Percentiles rank a stretch among this genome's conserved stretches.
Conservation (phyloP, 306 rosid species). For the Castanea crenata region DNA sequence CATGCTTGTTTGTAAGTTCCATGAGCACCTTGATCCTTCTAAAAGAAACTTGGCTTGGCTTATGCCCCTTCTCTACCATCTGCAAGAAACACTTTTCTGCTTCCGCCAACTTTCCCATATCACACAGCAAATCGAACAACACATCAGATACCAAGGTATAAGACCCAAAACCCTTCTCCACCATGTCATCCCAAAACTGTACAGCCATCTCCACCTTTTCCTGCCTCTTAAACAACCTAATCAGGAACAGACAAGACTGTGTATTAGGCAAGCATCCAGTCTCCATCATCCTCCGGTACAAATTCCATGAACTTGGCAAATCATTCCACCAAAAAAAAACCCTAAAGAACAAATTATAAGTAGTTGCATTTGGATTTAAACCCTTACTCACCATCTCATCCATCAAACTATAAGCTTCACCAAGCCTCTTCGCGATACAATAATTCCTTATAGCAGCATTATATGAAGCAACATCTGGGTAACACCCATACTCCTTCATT, state of each 20-base stretch:
- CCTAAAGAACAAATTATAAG: slow-evolving; percentile 83
- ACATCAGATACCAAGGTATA: slow-evolving; percentile 79
- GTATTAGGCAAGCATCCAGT: slow-evolving; percentile 74
- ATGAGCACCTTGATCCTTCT: slow-evolving; percentile 85
- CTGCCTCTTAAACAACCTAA: slow-evolving; percentile 65
- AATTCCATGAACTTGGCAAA: slow-evolving; percentile 63
- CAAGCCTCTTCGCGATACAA: slow-evolving; percentile 86
- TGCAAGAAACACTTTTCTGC: slow-evolving; percentile 85
- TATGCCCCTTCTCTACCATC: slow-evolving; percentile 90
- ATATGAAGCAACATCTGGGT: slow-evolving; percentile 79
- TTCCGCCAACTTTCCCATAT: slow-evolving; percentile 69
- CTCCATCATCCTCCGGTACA: slow-evolving; percentile 69
- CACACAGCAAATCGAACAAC: slow-evolving; percentile 84
- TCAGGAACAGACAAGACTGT: slow-evolving; percentile 85
- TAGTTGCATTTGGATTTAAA: slow-evolving; percentile 72
- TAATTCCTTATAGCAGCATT: slow-evolving; percentile 83
- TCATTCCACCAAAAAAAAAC: slow-evolving; percentile 77
- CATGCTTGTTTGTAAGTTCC: slow-evolving; percentile 74
- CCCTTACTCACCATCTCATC: slow-evolving; percentile 70
- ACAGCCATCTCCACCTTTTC: slow-evolving; percentile 86
- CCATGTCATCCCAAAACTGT: slow-evolving; percentile 84
- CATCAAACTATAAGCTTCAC: slow-evolving; percentile 66
- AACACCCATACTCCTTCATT: slow-evolving; percentile 83
- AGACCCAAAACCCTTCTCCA: slow-evolving; percentile 83
- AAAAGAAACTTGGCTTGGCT: slow-evolving; percentile 71